phyloP scores from a whole-genome alignment of 345 rosid genomes.

The Citrus hindsii region DNA sequence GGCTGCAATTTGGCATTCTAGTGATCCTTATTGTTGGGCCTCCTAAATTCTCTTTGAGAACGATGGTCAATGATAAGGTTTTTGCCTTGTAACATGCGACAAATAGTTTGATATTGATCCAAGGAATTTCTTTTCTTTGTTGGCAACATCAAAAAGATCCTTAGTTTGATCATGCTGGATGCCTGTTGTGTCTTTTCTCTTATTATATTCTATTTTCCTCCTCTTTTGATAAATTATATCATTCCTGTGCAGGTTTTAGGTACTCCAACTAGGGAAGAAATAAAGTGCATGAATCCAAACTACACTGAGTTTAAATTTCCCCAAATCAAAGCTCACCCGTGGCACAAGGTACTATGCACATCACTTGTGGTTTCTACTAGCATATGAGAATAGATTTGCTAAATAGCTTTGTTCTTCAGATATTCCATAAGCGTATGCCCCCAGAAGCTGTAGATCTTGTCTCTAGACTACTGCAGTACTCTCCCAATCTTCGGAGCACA shows the following conservation, averaged over 20 bases:
- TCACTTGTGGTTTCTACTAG: neutral
- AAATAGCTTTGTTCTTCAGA: conserved; percentile 35
- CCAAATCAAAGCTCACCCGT: conserved; percentile 98
- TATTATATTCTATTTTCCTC: neutral
- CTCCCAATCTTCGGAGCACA: conserved; percentile 88
- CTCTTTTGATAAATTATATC: neutral
- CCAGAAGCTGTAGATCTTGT: conserved; percentile 97
- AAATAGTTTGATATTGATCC: neutral
- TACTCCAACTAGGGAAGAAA: conserved; percentile 97
- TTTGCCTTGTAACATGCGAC: neutral
- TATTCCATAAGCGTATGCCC: conserved; percentile 95
- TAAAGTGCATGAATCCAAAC: conserved; percentile 98
- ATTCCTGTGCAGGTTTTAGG: conserved; percentile 70
- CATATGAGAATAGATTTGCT: neutral
- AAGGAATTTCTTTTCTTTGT: neutral
- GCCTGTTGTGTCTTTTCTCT: neutral
- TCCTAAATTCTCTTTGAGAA: neutral
- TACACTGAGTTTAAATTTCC: conserved; percentile 96
- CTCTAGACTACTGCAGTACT: conserved; percentile 92
- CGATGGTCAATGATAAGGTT: neutral
- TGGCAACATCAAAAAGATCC: neutral
- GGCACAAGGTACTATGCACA: conserved; percentile 79
- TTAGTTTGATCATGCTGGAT: neutral
- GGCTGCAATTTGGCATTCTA: neutral
- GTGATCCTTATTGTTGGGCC: neutral